Percentiles rank a stretch among this genome's conserved stretches.
Evolutionary conservation across 768 basidiomycete species (phyloP).

Genomic region (Serendipita sp.): DNA sequence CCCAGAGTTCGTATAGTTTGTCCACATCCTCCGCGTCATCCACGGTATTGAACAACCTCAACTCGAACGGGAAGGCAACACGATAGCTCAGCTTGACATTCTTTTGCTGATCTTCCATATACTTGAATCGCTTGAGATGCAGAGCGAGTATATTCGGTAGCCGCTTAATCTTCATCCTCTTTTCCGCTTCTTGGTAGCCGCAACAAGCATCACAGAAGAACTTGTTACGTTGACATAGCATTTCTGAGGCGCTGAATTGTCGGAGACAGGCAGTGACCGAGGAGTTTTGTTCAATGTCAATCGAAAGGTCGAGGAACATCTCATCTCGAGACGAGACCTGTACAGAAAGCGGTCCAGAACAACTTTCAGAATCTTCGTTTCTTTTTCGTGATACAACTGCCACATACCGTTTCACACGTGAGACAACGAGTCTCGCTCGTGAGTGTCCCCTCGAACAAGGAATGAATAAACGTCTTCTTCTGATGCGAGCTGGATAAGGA

Average conservation of each 20-base stretch:
- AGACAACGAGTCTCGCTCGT: slow-evolving; percentile 97
- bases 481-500: slow-evolving; percentile 9
- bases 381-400: slow-evolving; percentile 3
- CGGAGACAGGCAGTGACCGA: slow-evolving; percentile 91
- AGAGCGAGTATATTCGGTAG: slow-evolving; percentile 89
- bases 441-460: slow-evolving; percentile 80
- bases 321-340: slow-evolving; percentile 90
- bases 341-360: too few relatives aligned
- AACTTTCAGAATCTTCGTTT: too few relatives aligned
- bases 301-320: slow-evolving; percentile 92
- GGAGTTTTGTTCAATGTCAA: slow-evolving; percentile 97
- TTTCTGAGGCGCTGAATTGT: slow-evolving; percentile 95
- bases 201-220: slow-evolving; percentile 98
- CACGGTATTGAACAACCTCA: slow-evolving; percentile 91
- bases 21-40: slow-evolving; percentile 88
- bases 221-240: slow-evolving; percentile 96
- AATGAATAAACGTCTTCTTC: slow-evolving; percentile 63
- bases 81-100: slow-evolving; percentile 95
- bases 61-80: slow-evolving; percentile 70
- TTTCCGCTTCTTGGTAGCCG: slow-evolving; percentile 94
- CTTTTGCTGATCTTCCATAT: slow-evolving; percentile 77
- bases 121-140: slow-evolving; percentile 97
- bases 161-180: slow-evolving; percentile 98
- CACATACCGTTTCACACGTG: slow-evolving; percentile 86
- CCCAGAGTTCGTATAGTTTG: slow-evolving; percentile 84